These are phyloP conservation scores for Metschnikowia lachancei DNA, from an alignment of 805 yeast genomes.

Conservation along the genomic window DNA sequence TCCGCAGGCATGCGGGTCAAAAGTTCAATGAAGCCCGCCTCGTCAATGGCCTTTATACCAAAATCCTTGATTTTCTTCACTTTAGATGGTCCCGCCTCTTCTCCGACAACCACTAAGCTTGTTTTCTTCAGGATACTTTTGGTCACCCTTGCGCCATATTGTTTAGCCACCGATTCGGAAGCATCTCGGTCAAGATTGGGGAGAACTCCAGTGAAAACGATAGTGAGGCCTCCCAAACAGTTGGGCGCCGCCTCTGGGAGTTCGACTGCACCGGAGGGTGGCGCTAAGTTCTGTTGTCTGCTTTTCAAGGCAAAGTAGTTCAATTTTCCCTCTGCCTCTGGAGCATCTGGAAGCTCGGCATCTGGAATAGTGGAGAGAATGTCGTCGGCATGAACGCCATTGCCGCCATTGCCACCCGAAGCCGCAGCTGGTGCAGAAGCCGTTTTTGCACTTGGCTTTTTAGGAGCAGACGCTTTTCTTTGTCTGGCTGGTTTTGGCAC, in stretches of 20 bases:
- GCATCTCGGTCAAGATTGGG: slow-evolving; percentile 76
- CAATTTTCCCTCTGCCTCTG: slow-evolving; percentile 50
- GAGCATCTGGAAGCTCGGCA: slow-evolving; percentile 61
- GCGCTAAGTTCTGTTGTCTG: slow-evolving; percentile 22
- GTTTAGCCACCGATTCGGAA: slow-evolving; percentile 72
- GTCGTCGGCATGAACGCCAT: slow-evolving; percentile 43
- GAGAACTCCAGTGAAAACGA: slow-evolving; percentile 89
- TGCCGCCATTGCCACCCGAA: not conserved
- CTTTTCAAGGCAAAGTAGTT: slow-evolving; percentile 52
- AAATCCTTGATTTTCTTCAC: slow-evolving; percentile 72
- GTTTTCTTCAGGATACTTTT: slow-evolving; percentile 84
- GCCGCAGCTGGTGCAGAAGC: slow-evolving; percentile 8
- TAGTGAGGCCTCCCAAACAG: slow-evolving; percentile 83
- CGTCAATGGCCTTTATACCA: slow-evolving; percentile 77
- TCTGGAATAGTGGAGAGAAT: slow-evolving; percentile 67
- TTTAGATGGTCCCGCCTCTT: slow-evolving; percentile 96
- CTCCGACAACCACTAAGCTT: slow-evolving; percentile 85
- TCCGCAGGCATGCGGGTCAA: slow-evolving; percentile 80
- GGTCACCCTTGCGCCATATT: slow-evolving; percentile 89
- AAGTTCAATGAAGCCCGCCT: slow-evolving; percentile 78
- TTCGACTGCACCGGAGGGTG: slow-evolving; percentile 40
- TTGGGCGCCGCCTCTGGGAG: slow-evolving; percentile 82
- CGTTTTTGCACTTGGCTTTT: slow-evolving; percentile 5
- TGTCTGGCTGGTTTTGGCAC: slow-evolving; percentile 13
- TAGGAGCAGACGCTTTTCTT: slow-evolving; percentile 9